These are phyloP conservation scores for Aspergillus sp. DNA, from an alignment of 2,329 filamentous ascomycete genomes.

Conservation along the genomic window DNA sequence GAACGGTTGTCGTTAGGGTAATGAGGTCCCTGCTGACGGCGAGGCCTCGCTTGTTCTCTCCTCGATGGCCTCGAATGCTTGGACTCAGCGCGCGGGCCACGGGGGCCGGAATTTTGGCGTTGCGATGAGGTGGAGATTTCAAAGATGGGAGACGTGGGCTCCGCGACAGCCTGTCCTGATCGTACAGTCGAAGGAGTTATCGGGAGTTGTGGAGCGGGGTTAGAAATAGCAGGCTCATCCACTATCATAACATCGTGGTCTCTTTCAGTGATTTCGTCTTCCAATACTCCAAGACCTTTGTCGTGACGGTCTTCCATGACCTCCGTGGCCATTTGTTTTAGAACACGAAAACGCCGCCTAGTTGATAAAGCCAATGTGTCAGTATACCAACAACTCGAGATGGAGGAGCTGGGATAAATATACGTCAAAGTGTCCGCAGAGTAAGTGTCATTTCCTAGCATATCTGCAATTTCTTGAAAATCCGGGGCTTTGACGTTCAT, in stretches of 20 bases:
- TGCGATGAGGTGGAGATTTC: no score
- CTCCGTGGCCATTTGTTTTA: constrained; percentile 4
- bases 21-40: no score
- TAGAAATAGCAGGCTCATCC: not conserved
- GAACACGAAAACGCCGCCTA: constrained; percentile 4
- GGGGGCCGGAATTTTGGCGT: no score
- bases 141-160: not conserved
- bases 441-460: constrained; percentile 3
- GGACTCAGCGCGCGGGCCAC: no score
- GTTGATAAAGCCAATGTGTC: not conserved
- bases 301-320: constrained; percentile 6
- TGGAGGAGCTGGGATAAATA: not conserved
- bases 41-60: no score
- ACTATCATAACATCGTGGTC: not conserved
- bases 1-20: no score
- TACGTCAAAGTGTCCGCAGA: constrained; percentile 5
- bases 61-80: no score
- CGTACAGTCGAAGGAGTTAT: not conserved
- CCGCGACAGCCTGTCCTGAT: not conserved
- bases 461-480: constrained; percentile 8
- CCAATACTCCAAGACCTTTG: no score
- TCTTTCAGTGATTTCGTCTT: not conserved
- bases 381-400: not conserved
- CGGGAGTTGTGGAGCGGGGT: not conserved
- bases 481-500: constrained; percentile 3